These are phyloP conservation scores for Trametes punicea DNA, from an alignment of 768 basidiomycete genomes.

Conservation along the genomic window DNA sequence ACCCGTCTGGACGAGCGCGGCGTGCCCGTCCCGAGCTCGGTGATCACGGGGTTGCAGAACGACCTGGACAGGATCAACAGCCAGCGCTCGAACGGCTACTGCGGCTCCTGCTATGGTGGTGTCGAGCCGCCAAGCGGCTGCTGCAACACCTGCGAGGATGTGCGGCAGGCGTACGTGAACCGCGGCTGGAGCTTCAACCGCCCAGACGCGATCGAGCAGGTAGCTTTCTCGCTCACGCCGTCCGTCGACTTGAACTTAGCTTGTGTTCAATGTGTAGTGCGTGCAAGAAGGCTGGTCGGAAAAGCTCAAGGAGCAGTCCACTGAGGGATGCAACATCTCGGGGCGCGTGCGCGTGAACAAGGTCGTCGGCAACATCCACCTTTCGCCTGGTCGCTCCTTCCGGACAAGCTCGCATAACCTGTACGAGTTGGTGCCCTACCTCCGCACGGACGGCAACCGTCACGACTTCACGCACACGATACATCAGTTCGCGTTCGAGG, in stretches of 20 bases:
- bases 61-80: slow-evolving; percentile 81
- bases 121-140: slow-evolving; percentile 72
- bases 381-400: slow-evolving; percentile 95
- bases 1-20: slow-evolving; percentile 68
- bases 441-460: slow-evolving; percentile 79
- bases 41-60: slow-evolving; percentile 68
- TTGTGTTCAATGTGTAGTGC: slow-evolving; percentile 54
- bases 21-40: slow-evolving; percentile 49
- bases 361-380: slow-evolving; percentile 92
- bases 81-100: slow-evolving; percentile 61
- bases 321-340: slow-evolving; percentile 91
- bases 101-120: slow-evolving; percentile 97
- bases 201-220: slow-evolving; percentile 92
- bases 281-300: slow-evolving; percentile 93
- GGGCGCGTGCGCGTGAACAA: slow-evolving; percentile 95
- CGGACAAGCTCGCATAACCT: slow-evolving; percentile 76
- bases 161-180: slow-evolving; percentile 83
- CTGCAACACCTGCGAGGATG: slow-evolving; percentile 95
- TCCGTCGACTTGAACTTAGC: neutral
- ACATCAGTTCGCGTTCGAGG: slow-evolving; percentile 76
- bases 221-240: slow-evolving; percentile 32
- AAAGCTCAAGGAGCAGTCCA: slow-evolving; percentile 85
- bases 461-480: slow-evolving; percentile 94
- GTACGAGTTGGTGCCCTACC: slow-evolving; percentile 91
- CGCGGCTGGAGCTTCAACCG: slow-evolving; percentile 94